Conservation (phyloP, 179 eudicot genomes). For the Carnegiea gigantea region DNA sequence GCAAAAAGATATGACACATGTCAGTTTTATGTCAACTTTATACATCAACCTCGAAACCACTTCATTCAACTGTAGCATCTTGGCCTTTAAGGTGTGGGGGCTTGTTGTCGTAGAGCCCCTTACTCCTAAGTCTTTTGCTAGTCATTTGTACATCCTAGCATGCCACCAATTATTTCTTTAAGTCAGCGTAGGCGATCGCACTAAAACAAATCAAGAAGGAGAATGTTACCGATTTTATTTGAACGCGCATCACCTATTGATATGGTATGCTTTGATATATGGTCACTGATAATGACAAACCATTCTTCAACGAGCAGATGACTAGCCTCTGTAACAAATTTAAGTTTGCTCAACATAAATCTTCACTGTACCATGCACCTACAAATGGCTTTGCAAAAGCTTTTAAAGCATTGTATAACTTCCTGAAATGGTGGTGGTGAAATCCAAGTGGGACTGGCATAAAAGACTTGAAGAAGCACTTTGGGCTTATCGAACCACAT, state of each 20-base stretch:
- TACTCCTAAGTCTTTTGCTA: constrained; percentile 11
- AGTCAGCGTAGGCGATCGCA: no score
- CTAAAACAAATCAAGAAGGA: no score
- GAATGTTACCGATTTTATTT: no score
- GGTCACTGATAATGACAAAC: constrained; percentile 13
- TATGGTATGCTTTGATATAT: constrained; percentile 27
- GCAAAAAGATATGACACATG: no score
- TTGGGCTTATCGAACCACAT: constrained; percentile 1
- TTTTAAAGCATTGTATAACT: no score
- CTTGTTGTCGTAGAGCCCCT: background rate
- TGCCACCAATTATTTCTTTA: background rate
- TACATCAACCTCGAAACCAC: constrained; percentile 2
- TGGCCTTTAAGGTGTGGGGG: constrained; percentile 33
- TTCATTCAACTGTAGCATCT: constrained; percentile 14
- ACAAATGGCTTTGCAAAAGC: no score
- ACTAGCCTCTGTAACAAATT: background rate
- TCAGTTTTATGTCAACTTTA: no score
- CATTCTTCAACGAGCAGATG: constrained; percentile 15
- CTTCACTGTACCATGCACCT: no score
- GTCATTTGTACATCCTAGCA: constrained; percentile 20
- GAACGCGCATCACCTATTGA: background rate
- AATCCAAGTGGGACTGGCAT: no score
- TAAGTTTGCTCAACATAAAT: background rate
- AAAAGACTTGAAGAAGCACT: no score
- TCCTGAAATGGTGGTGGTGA: no score